Base-by-base conservation (phyloP, 768 basidiomycete species). In the Piloderma croceum region DNA sequence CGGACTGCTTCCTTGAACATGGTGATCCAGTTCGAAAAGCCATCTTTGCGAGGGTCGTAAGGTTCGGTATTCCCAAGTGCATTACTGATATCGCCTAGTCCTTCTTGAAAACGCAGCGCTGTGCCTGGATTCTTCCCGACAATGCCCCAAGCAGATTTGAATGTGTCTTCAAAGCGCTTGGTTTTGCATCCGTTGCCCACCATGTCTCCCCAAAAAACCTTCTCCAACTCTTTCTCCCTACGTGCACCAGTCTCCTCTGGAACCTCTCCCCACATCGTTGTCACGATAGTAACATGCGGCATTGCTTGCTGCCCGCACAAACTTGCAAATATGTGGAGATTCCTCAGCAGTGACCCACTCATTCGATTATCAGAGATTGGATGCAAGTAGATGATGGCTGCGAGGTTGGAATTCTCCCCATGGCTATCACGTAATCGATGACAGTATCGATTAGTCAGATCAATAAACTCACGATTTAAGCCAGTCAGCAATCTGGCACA, bases 361-460 rank as follows among this genome's bases (percentile, higher is more conserved):
- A 69, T 59, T 1, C 65, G 56, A 36, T 61, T 60, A 31, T 68
- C 65, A 6, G 63, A 53, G 27, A 70, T 70, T 11, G 61, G 57
- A 43, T 70, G 68, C 11, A 69, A 43, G 42, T 68, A 70, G 15
- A 70, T 13, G 20, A 70, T 56, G 2, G 59, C 66, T 7, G 59
- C 47, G 1, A 70, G 54, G 34, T 52, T n/a, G n/a, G n/a, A n/a
- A n/a, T n/a, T n/a, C n/a, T n/a, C n/a, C n/a, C n/a, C n/a, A n/a
- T n/a, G n/a, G n/a, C n/a, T n/a, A n/a, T n/a, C n/a, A n/a, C n/a
- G n/a, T n/a, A n/a, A n/a, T n/a, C n/a, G n/a, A n/a, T n/a, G n/a
- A n/a, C n/a, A n/a, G n/a, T n/a, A n/a, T n/a, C n/a, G n/a, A n/a
- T n/a, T n/a, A n/a, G n/a, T n/a, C n/a, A n/a, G n/a, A n/a, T n/a